Percentiles rank a stretch among this genome's conserved stretches.
phyloP scores from a whole-genome alignment of 2,329 filamentous ascomycete genomes.

The Dothideomycetes sp. region DNA sequence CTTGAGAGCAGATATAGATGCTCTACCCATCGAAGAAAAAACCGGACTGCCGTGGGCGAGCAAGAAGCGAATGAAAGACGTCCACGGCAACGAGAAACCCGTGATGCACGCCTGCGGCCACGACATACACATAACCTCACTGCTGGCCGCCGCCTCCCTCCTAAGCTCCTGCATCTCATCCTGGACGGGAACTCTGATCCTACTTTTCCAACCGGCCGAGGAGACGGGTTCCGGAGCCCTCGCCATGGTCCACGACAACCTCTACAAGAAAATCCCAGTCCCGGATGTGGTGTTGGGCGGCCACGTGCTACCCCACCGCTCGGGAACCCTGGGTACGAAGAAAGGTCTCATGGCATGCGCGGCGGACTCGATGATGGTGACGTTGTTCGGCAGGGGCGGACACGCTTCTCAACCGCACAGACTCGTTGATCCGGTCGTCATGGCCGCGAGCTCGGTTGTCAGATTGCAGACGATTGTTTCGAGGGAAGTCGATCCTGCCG shows the following conservation, averaged over 20 bases:
- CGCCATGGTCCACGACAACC: constrained; percentile 52
- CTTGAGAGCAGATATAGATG: constrained; percentile 55
- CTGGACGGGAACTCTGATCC: constrained; percentile 56
- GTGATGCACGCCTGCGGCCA: constrained; percentile 64
- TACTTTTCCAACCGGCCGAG: constrained; percentile 60
- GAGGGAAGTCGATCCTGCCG: constrained; percentile 45
- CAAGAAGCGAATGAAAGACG: constrained; percentile 34
- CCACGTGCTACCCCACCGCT: constrained; percentile 44
- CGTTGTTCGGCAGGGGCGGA: constrained; percentile 49
- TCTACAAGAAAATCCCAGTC: constrained; percentile 46
- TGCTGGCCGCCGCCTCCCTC: constrained; percentile 47
- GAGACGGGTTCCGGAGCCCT: constrained; percentile 55
- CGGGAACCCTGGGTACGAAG: constrained; percentile 34
- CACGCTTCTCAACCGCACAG: constrained; percentile 50
- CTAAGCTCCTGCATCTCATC: constrained; percentile 35
- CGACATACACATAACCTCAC: constrained; percentile 53
- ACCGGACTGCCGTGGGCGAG: constrained; percentile 50
- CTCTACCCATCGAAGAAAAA: constrained; percentile 47
- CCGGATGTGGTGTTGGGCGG: constrained; percentile 49
- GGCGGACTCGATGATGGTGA: constrained; percentile 37
- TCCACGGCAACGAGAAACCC: constrained; percentile 41
- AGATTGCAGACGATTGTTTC: constrained; percentile 52
- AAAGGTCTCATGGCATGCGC: constrained; percentile 33
- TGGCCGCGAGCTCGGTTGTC: constrained; percentile 47
- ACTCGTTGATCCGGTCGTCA: constrained; percentile 49